Base-by-base conservation (phyloP, 768 basidiomycete genomes). In the Punctularia strigosozonata region DNA sequence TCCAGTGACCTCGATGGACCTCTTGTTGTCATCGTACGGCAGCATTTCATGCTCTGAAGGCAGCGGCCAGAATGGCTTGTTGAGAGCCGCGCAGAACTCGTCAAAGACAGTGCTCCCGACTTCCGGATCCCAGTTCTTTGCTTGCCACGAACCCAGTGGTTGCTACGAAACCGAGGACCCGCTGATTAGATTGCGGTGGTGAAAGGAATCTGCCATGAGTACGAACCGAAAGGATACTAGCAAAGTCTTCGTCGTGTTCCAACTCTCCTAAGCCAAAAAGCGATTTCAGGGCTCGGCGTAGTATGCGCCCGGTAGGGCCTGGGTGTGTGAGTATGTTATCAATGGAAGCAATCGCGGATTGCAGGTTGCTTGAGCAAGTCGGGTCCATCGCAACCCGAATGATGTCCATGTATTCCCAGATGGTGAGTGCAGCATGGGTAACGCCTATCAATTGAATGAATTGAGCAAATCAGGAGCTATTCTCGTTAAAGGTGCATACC, bases 331-430 rank as follows among this genome's bases (percentile, higher is more conserved):
- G 69, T 22, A 86, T 61, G 13, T 53, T 36, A 50, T 91, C 87
- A 42, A 91, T 71, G 4, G 67, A 63, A 22, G 59, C 42, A 42
- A 86, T 69, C 5, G 77, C 55, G 21, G 68, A 67, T 48, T 75
- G 67, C 23, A 86, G 60, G 46, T 75, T 72, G 6, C 51, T 48
- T 4, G 75, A 71, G 54, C 82, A 88, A 26, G 57, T 63, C 0
- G 71, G 66, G 47, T 84, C 75, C 3, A 82, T 80, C 19, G 72
- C 77, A 12, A 61, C 64, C 37, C 83, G 71, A 46, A 85, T 82
- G 49, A 92, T 69, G 28, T 89, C 85, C 69, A 79, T 80, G 58
- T 92, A 95, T 57, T 94, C 75, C 77, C 88, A 89, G 50, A 83
- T 86, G 45, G 74, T 63, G 24, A 91, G 58, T 6, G 73, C 56